These are phyloP conservation scores for Kwoniella europaea DNA, from an alignment of 768 basidiomycete genomes.

Conservation along the genomic window DNA sequence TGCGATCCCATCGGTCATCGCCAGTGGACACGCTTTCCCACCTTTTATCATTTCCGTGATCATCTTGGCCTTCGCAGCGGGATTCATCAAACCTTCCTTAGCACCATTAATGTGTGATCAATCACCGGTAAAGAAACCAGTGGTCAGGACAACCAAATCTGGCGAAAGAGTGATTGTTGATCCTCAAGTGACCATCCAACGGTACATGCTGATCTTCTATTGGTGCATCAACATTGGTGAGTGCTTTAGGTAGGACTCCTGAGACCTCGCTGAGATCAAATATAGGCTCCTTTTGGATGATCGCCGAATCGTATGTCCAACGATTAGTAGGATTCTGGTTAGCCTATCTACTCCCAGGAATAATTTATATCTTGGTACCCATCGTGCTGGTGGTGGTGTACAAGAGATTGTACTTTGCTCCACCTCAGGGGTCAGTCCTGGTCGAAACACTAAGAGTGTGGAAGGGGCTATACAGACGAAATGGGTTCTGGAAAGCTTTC, in stretches of 20 bases:
- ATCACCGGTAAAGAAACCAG: constrained; percentile 47
- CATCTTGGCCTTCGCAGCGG: constrained; percentile 54
- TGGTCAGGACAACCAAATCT: constrained; percentile 37
- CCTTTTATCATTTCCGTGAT: constrained; percentile 50
- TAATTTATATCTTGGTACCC: constrained; percentile 51
- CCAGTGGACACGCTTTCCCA: constrained; percentile 30
- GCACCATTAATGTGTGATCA: constrained; percentile 57
- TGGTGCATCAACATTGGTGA: constrained; percentile 56
- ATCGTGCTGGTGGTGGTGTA: constrained; percentile 36
- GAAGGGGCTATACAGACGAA: constrained; percentile 37
- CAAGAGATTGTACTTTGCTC: constrained; percentile 45
- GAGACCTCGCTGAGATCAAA: not conserved
- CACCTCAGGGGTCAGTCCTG: constrained; percentile 53
- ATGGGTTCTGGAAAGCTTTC: constrained; percentile 33
- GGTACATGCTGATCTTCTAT: constrained; percentile 54
- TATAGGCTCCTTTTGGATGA: constrained; percentile 45
- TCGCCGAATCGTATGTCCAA: constrained; percentile 53
- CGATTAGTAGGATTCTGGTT: constrained; percentile 56
- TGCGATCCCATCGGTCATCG: constrained; percentile 50
- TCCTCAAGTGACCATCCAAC: constrained; percentile 49
- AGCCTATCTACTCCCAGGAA: constrained; percentile 48
- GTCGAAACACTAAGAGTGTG: constrained; percentile 43
- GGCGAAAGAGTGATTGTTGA: constrained; percentile 55
- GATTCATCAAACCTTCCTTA: constrained; percentile 57
- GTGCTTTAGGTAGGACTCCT: not conserved